phyloP scores from a whole-genome alignment of 257 asterid species.

The Phtheirospermum japonicum region DNA sequence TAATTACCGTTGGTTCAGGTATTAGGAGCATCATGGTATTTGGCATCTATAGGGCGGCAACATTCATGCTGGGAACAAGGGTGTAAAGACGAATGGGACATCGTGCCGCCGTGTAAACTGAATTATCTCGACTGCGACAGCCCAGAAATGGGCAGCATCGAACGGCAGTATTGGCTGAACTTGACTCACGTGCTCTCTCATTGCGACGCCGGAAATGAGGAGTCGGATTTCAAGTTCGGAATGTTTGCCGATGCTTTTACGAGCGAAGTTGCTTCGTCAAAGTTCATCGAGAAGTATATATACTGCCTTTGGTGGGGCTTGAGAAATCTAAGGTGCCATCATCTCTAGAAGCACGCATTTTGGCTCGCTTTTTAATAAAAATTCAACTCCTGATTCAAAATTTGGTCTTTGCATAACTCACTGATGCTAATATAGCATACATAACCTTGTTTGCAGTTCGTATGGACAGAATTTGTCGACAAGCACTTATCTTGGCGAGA shows the following conservation, averaged over 20 bases:
- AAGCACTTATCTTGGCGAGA: constrained; percentile 91
- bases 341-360: neutral
- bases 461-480: constrained; percentile 85
- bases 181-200: constrained; percentile 46
- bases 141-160: neutral
- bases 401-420: neutral
- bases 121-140: constrained; percentile 59
- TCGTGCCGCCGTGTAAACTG: constrained; percentile 48
- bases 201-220: constrained; percentile 73
- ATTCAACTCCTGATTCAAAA: too few species aligned
- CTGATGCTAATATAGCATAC: neutral
- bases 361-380: too few species aligned
- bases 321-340: constrained; percentile 76
- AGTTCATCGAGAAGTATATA: constrained; percentile 65
- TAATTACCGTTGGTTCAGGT: constrained; percentile 42
- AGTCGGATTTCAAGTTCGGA: constrained; percentile 85
- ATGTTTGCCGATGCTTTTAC: constrained; percentile 94
- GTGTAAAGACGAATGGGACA: constrained; percentile 46
- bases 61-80: constrained; percentile 69
- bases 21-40: constrained; percentile 89
- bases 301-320: constrained; percentile 99
- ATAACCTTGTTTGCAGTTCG: constrained; percentile 58
- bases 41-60: constrained; percentile 88
- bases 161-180: constrained; percentile 60
- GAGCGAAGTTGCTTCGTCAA: constrained; percentile 69